Conservation (phyloP, 2,329 filamentous ascomycete genomes). For the Cercospora sp. region DNA sequence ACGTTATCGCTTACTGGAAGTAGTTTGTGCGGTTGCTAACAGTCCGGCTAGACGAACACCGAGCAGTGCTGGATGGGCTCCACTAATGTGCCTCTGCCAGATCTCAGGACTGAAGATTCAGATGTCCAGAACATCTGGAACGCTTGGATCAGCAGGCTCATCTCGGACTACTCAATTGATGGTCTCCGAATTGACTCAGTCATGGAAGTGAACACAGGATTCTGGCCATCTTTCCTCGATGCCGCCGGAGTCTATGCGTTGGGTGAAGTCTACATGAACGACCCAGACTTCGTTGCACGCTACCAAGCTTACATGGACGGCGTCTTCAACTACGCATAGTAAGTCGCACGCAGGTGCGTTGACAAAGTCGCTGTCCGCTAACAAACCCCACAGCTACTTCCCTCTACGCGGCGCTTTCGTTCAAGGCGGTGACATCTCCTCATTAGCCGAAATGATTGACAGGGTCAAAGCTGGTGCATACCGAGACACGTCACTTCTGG, state of each 20-base stretch:
- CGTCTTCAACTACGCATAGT: conserved; percentile 52
- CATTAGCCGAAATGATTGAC: conserved; percentile 41
- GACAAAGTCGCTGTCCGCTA: not conserved
- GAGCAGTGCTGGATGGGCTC: conserved; percentile 58
- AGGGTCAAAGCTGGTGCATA: conserved; percentile 39
- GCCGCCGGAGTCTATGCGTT: conserved; percentile 47
- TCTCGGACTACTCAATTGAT: conserved; percentile 62
- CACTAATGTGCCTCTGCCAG: conserved; percentile 60
- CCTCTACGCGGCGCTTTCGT: conserved; percentile 42
- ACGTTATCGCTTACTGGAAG: not conserved
- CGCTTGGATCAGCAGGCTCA: conserved; percentile 60
- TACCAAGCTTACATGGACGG: conserved; percentile 49
- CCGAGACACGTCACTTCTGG: conserved; percentile 43
- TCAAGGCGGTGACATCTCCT: conserved; percentile 42
- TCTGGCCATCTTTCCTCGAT: conserved; percentile 43
- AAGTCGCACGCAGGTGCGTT: conserved; percentile 16
- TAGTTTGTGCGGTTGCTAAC: not conserved
- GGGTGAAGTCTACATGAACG: conserved; percentile 49
- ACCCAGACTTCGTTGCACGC: conserved; percentile 43
- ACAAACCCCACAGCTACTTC: conserved; percentile 37
- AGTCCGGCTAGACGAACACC: conserved; percentile 33
- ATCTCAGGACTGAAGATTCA: conserved; percentile 58
- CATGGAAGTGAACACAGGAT: conserved; percentile 48
- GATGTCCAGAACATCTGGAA: conserved; percentile 55
- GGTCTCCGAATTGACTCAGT: conserved; percentile 55